Evolutionary conservation across 2,329 filamentous ascomycete genomes (phyloP).

Genomic region (Epichloe amarillans): DNA sequence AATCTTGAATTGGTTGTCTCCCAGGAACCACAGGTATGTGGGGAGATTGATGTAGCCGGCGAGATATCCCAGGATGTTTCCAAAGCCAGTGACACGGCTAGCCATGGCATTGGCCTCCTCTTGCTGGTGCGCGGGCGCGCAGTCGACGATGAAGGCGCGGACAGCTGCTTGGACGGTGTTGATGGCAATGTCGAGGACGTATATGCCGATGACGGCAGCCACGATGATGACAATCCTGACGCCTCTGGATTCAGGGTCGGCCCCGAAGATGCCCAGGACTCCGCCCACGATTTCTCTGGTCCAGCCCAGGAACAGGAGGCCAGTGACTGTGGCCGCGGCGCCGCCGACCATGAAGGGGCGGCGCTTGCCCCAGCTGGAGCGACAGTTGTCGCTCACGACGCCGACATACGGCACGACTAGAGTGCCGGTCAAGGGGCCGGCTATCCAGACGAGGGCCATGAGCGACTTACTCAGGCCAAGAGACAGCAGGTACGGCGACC

Average conservation of each 20-base stretch:
- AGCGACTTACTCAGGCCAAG: constrained; percentile 72
- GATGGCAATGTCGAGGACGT: constrained; percentile 85
- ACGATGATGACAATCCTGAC: constrained; percentile 58
- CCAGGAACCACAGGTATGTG: constrained; percentile 62
- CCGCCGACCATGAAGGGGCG: constrained; percentile 72
- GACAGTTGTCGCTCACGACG: constrained; percentile 67
- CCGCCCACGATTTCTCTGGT: constrained; percentile 58
- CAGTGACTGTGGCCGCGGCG: constrained; percentile 49
- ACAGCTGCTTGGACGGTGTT: constrained; percentile 94
- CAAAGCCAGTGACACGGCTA: constrained; percentile 70
- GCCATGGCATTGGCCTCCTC: constrained; percentile 92
- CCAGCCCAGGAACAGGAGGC: constrained; percentile 61
- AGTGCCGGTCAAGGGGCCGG: constrained; percentile 64
- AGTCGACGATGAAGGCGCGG: constrained; percentile 86
- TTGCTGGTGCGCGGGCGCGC: constrained; percentile 83
- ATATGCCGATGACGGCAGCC: constrained; percentile 74
- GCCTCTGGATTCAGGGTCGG: constrained; percentile 47
- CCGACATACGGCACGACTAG: constrained; percentile 75
- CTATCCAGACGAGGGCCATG: constrained; percentile 76
- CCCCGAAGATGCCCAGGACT: constrained; percentile 57
- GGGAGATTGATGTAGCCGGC: constrained; percentile 76
- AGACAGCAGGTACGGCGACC: constrained; percentile 71
- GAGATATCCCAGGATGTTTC: constrained; percentile 82
- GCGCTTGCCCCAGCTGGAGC: constrained; percentile 60
- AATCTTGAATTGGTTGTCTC: constrained; percentile 83